Conservation (phyloP, 2,329 filamentous ascomycete genomes). For the Domatiomyces catenatus region DNA sequence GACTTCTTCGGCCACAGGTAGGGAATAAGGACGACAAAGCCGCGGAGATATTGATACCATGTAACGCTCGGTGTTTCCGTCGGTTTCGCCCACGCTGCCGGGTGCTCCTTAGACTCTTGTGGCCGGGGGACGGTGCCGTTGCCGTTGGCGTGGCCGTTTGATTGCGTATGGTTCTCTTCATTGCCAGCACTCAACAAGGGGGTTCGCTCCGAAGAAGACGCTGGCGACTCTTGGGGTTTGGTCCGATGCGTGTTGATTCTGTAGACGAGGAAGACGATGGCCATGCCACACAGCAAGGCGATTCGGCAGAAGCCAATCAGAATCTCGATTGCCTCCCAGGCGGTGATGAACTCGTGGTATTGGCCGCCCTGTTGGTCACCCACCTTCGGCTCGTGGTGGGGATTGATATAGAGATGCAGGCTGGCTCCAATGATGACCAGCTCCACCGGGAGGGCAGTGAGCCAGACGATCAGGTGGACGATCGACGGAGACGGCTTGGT, state of each 20-base stretch:
- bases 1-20: constrained; percentile 91
- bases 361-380: constrained; percentile 33
- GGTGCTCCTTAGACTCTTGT: constrained; percentile 19
- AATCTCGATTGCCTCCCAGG: constrained; percentile 28
- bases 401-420: constrained; percentile 50
- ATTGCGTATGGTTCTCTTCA: constrained; percentile 23
- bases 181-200: constrained; percentile 29
- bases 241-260: constrained; percentile 24
- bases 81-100: constrained; percentile 62
- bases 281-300: constrained; percentile 46
- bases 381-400: constrained; percentile 48
- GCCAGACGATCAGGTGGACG: constrained; percentile 69
- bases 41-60: constrained; percentile 91
- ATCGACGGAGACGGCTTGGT: constrained; percentile 64
- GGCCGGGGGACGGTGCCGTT: constrained; percentile 30
- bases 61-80: constrained; percentile 71
- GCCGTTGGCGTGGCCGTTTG: constrained; percentile 33
- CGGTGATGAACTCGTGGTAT: constrained; percentile 26
- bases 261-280: constrained; percentile 44
- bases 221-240: background rate
- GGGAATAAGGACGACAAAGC: constrained; percentile 86
- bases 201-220: constrained; percentile 24
- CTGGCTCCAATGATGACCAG: constrained; percentile 54
- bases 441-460: constrained; percentile 57
- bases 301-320: constrained; percentile 52